Evolutionary conservation across 139 green algal species (phyloP).

Genomic region (Chlamydomonas applanata): DNA sequence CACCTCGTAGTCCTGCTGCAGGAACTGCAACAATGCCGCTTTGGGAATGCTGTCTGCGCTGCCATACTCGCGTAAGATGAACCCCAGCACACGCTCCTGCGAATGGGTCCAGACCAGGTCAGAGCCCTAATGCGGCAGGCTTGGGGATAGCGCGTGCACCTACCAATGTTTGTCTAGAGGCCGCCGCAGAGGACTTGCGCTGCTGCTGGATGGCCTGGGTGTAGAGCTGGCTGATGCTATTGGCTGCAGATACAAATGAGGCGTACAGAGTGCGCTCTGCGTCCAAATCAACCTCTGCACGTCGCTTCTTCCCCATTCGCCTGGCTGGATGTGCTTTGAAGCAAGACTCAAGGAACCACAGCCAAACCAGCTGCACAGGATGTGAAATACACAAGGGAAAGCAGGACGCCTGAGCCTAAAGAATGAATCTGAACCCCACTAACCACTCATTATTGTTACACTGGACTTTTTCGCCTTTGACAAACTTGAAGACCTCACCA

Average conservation of each 20-base stretch:
- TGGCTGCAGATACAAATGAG: slow-evolving; percentile 65
- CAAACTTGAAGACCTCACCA: too few species aligned
- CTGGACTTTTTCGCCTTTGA: too few species aligned
- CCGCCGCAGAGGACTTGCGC: slow-evolving; percentile 41
- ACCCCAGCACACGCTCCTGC: slow-evolving; percentile 60
- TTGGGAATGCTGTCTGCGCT: slow-evolving; percentile 50
- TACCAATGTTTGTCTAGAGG: slow-evolving; percentile 58
- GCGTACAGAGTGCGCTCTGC: slow-evolving; percentile 51
- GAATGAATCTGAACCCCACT: too few species aligned
- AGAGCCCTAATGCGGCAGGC: not conserved
- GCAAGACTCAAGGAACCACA: too few species aligned
- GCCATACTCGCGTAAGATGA: slow-evolving; percentile 52
- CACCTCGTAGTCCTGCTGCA: slow-evolving; percentile 75
- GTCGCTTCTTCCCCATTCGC: slow-evolving; percentile 56
- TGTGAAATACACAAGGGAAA: too few species aligned
- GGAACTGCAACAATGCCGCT: slow-evolving; percentile 53
- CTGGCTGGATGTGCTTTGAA: not conserved
- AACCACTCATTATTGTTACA: too few species aligned
- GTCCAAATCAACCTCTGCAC: slow-evolving; percentile 47
- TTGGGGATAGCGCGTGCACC: not conserved
- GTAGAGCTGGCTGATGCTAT: slow-evolving; percentile 65
- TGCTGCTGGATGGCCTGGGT: slow-evolving; percentile 55
- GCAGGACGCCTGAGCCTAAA: too few species aligned
- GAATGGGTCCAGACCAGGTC: not conserved
- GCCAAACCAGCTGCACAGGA: too few species aligned